Evolutionary conservation across 164 flowering plant genomes (phyloP), one percentile per base, ranked within the genome.

Genomic region (Pachysandra terminalis): DNA sequence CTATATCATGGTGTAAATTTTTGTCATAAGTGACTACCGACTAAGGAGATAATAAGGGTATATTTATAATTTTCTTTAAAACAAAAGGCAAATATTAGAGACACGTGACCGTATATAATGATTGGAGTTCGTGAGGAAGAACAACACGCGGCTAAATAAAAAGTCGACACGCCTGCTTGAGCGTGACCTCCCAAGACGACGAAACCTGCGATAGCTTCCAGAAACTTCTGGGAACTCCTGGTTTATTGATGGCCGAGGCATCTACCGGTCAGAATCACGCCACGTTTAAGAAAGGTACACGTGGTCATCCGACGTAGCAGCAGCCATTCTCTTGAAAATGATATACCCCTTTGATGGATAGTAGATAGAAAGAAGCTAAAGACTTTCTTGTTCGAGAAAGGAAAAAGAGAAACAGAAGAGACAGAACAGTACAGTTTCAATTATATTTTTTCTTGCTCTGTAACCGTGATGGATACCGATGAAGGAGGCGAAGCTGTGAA

Each of bases 161-260:
- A 40, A 40, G 45, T 40, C 5, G 45, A 40, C 45, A 40, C 45
- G 45, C 10, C 45, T 5, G 45, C 45, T 40, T 10, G 10, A 5
- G 45, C 45, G 10, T 40, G 45, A 10, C 10, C 45, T 40, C 45
- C 10, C 45, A 40, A 5, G 55, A 57, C 40, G n/a, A n/a, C n/a
- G n/a, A n/a, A n/a, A n/a, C n/a, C n/a, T n/a, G n/a, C n/a, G n/a
- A n/a, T n/a, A n/a, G n/a, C 80, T 84, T 84, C 91, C 79, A 80
- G 91, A 87, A 87, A 73, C 83, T 84, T 87, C 90, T 25, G 28
- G 19, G 8, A 81, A 83, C 79, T 81, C 81, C 66, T 87, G 88
- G 88, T 77, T 32, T 61, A 19, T 17, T 17, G 77, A 57, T 75
- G 27, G 53, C 62, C 72, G 52, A 67, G 23, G 37, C 58, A 75